Conservation (phyloP, 495 filamentous ascomycete species). For the Pseudevernia furfuracea region DNA sequence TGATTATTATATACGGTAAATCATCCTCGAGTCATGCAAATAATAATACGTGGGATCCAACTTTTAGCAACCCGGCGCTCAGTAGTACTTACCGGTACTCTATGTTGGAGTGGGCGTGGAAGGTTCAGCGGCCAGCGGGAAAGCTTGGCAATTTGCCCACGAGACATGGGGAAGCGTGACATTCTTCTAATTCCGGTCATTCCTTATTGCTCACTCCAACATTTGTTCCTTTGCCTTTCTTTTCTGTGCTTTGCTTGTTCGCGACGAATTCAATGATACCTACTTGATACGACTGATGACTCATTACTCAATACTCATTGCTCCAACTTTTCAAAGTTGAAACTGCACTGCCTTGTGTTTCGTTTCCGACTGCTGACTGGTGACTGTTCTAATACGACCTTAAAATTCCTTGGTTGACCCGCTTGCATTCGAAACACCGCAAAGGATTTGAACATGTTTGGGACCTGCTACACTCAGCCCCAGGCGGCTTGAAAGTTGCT, state of each 20-base stretch:
- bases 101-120: too few relatives aligned
- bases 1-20: neutral
- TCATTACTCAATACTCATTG: too few relatives aligned
- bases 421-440: slow-evolving; percentile 6
- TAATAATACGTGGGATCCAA: neutral
- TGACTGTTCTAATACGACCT: slow-evolving; percentile 8
- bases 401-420: slow-evolving; percentile 22
- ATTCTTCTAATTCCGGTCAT: neutral
- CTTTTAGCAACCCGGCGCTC: neutral
- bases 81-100: neutral
- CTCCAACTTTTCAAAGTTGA: too few relatives aligned
- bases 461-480: neutral
- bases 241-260: neutral
- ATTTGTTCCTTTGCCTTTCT: neutral
- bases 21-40: neutral
- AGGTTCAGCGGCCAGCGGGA: too few relatives aligned
- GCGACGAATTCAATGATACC: too few relatives aligned
- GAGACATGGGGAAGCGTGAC: neutral
- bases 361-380: slow-evolving; percentile 4
- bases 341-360: slow-evolving; percentile 18
- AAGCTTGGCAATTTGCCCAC: neutral
- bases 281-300: neutral
- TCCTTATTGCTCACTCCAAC: neutral
- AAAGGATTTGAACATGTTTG: neutral
- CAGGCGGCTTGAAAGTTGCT: neutral